Conservation (phyloP, 805 yeast species). For the Ogataea pilisensis region DNA sequence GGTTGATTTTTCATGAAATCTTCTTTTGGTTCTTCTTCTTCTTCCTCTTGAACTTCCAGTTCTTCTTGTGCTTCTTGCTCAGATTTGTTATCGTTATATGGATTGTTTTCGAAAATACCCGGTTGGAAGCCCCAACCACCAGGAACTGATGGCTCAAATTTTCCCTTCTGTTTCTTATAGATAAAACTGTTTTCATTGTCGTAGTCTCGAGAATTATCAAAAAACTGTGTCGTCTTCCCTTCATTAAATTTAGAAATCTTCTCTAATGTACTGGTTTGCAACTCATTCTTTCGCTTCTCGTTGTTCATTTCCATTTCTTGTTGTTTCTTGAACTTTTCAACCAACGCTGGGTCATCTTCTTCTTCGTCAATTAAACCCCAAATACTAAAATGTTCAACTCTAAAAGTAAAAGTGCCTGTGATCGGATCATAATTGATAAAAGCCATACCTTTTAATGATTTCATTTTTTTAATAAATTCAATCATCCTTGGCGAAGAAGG, state of each 20-base stretch:
- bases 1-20: too few relatives aligned
- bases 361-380: constrained; percentile 85
- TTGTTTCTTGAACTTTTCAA: constrained; percentile 27
- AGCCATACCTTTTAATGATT: constrained; percentile 62
- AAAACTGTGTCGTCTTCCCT: constrained; percentile 2
- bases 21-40: constrained; percentile 3
- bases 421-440: constrained; percentile 77
- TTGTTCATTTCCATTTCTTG: constrained; percentile 17
- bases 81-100: not conserved
- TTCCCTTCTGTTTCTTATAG: constrained; percentile 28
- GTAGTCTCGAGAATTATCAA: constrained; percentile 1
- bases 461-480: constrained; percentile 46
- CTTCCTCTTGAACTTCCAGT: not conserved
- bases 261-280: constrained; percentile 18
- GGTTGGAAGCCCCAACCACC: constrained; percentile 29
- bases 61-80: constrained; percentile 1
- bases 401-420: constrained; percentile 72
- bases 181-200: constrained; percentile 26
- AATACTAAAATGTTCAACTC: constrained; percentile 85
- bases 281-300: constrained; percentile 17
- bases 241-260: constrained; percentile 16
- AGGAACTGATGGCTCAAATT: constrained; percentile 21
- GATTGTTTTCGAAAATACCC: constrained; percentile 1
- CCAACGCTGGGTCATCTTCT: constrained; percentile 47
- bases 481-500: constrained; percentile 39